Evolutionary conservation across 2,329 filamentous ascomycete genomes (phyloP), one percentile per base, ranked within the genome.

Genomic region (Colletotrichum theobromicola): DNA sequence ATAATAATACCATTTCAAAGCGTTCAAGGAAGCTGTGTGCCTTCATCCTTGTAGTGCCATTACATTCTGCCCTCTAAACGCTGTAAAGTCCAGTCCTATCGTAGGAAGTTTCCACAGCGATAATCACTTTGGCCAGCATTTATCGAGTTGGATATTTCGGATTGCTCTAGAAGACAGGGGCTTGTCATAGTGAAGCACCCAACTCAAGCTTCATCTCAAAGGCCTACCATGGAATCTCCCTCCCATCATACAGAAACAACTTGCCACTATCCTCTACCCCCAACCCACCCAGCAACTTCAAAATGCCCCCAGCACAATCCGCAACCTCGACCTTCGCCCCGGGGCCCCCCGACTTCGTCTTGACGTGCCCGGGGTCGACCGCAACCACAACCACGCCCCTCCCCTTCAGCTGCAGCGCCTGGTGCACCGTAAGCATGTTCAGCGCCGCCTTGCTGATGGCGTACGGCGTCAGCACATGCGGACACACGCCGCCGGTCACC

Each of bases 371-470:
- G 1, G 83, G 83, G 64, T 83, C 81, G 66, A 83, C 76, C 10
- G 77, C 72, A 21, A 82, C 77, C 0, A 83, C 81, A 7, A 83
- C 77, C 1, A 78, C 78, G 26, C 77, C 77, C 8, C 35, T 12
- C 10, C 64, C 67, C 67, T 72, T 78, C 4, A 84, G 70, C 37
- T 80, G 77, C 15, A 77, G 77, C 61, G 75, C 76, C 75, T 81
- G 80, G 70, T 81, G 80, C 28, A 83, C 78, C 5, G 82, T 83
- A 16, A 85, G 77, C 76, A 84, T 85, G 76, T 85, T 84, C 66
- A 87, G 76, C 37, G 79, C 78, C 55, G 80, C 76, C 75, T 85
- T 85, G 72, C 79, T 80, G 35, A 83, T 74, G 61, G 80, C 80
- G 76, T 86, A 87, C 28, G 81, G 81, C 60, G 81, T 78, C 37